A percentile compares a stretch with the other conserved stretches of the same genome.
phyloP scores from a whole-genome alignment of 2,329 filamentous ascomycete genomes.

The Fusarium chlamydosporum region DNA sequence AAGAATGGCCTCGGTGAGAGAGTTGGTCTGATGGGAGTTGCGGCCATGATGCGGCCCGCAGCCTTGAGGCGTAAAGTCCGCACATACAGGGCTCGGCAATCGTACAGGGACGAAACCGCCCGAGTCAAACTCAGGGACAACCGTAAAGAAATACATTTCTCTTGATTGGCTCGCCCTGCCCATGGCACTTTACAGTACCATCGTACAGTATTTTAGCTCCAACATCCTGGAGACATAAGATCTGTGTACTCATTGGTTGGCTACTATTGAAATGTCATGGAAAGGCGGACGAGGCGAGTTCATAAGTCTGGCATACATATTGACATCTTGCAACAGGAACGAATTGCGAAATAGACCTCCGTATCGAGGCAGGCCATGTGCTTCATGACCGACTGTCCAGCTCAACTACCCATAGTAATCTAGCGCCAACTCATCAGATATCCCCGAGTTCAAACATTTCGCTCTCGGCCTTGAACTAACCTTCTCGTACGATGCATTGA shows the following conservation, averaged over 20 bases:
- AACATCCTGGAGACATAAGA: constrained; percentile 11
- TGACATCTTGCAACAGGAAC: neutral
- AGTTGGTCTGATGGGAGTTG: constrained; percentile 2
- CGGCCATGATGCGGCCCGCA: constrained; percentile 32
- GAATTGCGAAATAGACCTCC: too few relatives aligned
- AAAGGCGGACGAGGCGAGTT: constrained; percentile 1
- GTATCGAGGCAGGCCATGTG: neutral
- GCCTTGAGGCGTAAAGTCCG: constrained; percentile 11
- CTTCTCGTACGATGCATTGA: constrained; percentile 41
- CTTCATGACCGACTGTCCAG: neutral
- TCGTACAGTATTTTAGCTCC: constrained; percentile 18
- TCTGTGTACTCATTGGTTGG: constrained; percentile 15
- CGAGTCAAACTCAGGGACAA: constrained; percentile 42
- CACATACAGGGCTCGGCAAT: constrained; percentile 2
- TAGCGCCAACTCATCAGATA: neutral
- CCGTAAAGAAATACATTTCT: constrained; percentile 43
- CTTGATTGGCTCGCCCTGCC: constrained; percentile 34
- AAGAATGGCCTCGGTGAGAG: neutral
- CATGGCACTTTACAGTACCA: neutral
- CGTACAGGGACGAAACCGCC: constrained; percentile 26
- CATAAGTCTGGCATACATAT: neutral
- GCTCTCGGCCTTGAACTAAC: constrained; percentile 23
- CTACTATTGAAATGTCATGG: constrained; percentile 1
- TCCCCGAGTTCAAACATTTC: constrained; percentile 14
- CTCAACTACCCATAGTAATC: neutral